Conservation (phyloP, 1,139 yeast species). For the Saccharomycopsis hybrid region DNA sequence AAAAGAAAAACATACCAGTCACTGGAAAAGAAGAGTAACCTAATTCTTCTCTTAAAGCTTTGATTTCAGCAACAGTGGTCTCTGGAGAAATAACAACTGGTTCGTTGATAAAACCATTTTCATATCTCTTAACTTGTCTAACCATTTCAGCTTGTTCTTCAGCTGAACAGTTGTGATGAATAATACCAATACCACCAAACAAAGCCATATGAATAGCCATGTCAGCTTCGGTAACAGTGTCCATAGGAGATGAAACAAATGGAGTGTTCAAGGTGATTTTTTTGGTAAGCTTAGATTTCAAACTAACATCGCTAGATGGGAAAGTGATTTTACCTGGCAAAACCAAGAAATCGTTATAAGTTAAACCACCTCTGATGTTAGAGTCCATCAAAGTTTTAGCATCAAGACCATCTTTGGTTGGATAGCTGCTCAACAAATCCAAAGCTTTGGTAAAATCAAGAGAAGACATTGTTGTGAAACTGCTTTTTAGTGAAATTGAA, state of each 20-base stretch:
- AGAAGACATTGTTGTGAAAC: conserved; percentile 22
- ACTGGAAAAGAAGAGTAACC: conserved; percentile 99
- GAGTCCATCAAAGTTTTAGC: conserved; percentile 86
- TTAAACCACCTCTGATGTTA: conserved; percentile 84
- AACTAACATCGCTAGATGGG: conserved; percentile 68
- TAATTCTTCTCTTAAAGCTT: conserved; percentile 56
- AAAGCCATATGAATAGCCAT: conserved; percentile 99
- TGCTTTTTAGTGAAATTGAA: too few species aligned
- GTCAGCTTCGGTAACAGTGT: conserved; percentile 92
- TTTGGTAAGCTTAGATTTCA: conserved; percentile 85
- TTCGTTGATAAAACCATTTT: conserved; percentile 94
- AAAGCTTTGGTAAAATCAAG: conserved; percentile 62
- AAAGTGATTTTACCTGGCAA: conserved; percentile 93
- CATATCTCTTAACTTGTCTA: conserved; percentile 89
- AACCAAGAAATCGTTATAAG: conserved; percentile 92
- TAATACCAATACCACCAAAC: conserved; percentile 97
- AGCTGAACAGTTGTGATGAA: conserved; percentile 93
- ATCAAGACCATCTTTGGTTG: conserved; percentile 77
- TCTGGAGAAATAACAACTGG: conserved; percentile 81
- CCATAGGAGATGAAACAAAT: conserved; percentile 98
- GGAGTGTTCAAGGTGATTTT: conserved; percentile 89
- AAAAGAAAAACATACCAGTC: conserved; percentile 74
- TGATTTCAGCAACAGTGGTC: conserved; percentile 76
- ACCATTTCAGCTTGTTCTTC: conserved; percentile 99
- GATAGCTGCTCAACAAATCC: conserved; percentile 57